Evolutionary conservation across 2,329 filamentous ascomycete species (phyloP).

Genomic region (Graphiopsis chlorocephala): DNA sequence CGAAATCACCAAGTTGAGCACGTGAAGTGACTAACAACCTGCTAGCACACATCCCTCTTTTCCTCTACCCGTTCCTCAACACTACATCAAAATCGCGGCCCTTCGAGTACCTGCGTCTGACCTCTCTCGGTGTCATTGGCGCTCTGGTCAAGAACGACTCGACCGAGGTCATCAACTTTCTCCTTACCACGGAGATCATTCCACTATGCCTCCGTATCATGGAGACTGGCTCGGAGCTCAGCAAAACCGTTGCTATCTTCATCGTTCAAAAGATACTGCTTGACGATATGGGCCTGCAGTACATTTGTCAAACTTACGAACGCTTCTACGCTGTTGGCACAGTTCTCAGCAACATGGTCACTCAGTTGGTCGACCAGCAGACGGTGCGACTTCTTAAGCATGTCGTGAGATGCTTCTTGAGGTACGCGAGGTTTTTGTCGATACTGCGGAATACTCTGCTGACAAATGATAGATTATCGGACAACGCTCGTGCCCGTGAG

Average conservation of each 20-base stretch:
- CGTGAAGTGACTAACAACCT: background rate
- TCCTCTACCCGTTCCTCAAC: constrained; percentile 97
- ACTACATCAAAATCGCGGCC: constrained; percentile 97
- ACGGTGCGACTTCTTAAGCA: constrained; percentile 95
- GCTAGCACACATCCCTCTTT: constrained; percentile 90
- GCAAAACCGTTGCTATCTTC: constrained; percentile 98
- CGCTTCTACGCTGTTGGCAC: constrained; percentile 97
- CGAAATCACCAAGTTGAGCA: background rate
- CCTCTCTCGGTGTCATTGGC: constrained; percentile 92
- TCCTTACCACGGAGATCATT: constrained; percentile 97
- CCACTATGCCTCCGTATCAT: constrained; percentile 96
- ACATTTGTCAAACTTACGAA: constrained; percentile 98
- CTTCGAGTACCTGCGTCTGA: constrained; percentile 95
- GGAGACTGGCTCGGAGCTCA: constrained; percentile 97
- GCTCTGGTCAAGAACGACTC: constrained; percentile 98
- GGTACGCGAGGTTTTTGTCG: constrained; percentile 43
- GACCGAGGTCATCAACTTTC: constrained; percentile 97
- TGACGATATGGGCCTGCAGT: constrained; percentile 93
- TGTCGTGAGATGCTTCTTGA: constrained; percentile 92
- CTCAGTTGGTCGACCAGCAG: constrained; percentile 94
- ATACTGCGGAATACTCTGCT: background rate
- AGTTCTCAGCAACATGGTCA: constrained; percentile 97
- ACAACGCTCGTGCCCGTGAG: constrained; percentile 93
- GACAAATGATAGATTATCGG: constrained; percentile 66
- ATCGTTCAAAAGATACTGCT: constrained; percentile 98